Evolutionary conservation across 1,284 basidiomycete species (phyloP).

Genomic region (Golubevia pallescens): DNA sequence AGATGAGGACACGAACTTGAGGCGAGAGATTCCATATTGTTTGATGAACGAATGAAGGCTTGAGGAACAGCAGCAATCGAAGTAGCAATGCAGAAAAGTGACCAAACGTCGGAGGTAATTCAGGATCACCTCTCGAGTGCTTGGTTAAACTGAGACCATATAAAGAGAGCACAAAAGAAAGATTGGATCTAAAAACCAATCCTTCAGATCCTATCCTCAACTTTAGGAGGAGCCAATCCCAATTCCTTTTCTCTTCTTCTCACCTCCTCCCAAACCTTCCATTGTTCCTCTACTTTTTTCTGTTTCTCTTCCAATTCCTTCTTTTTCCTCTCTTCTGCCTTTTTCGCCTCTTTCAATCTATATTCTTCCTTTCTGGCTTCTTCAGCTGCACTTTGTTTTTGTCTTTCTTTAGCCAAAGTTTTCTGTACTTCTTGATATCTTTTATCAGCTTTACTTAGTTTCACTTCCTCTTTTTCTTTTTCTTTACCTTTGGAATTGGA

Average conservation of each 20-base stretch:
- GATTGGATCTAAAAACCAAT: no score
- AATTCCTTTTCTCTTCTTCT: slow-evolving; percentile 26
- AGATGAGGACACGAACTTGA: no score
- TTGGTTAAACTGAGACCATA: no score
- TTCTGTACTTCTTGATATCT: slow-evolving; percentile 37
- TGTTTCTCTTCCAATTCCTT: slow-evolving; percentile 31
- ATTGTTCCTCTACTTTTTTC: slow-evolving; percentile 29
- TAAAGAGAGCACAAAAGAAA: no score
- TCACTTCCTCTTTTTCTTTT: neutral
- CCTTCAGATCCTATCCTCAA: no score
- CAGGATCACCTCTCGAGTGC: no score
- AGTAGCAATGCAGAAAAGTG: no score
- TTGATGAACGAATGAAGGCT: no score
- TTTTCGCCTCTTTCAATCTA: slow-evolving; percentile 10
- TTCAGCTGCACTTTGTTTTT: slow-evolving; percentile 35
- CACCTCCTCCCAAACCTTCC: slow-evolving; percentile 46
- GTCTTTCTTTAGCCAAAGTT: slow-evolving; percentile 24
- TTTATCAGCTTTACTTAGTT: slow-evolving; percentile 21
- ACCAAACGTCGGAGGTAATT: no score
- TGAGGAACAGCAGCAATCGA: no score
- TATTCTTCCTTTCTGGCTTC: slow-evolving; percentile 17
- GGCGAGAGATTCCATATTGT: no score
- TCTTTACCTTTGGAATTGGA: neutral
- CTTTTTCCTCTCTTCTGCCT: slow-evolving; percentile 26
- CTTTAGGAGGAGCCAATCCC: no score